Evolutionary conservation across 2,329 filamentous ascomycete species (phyloP).

Genomic region (Ophiosphaerella korrae): DNA sequence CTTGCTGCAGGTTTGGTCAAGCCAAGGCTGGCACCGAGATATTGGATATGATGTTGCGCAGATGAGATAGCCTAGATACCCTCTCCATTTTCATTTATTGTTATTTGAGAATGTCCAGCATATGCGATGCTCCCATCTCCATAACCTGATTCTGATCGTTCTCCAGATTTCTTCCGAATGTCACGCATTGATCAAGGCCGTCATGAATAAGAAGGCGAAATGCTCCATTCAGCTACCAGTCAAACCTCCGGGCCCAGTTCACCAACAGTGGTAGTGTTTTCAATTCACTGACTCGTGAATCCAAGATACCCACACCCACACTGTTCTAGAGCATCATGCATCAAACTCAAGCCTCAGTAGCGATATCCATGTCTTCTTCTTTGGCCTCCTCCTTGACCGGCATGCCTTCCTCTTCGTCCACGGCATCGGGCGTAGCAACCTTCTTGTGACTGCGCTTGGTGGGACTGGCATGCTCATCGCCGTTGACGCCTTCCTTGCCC

Average conservation of each 20-base stretch:
- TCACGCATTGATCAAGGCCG: too few relatives aligned
- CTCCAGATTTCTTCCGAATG: too few relatives aligned
- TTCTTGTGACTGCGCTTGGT: conserved; percentile 16
- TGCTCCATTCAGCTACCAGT: too few relatives aligned
- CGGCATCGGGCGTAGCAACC: background rate
- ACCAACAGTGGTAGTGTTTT: too few relatives aligned
- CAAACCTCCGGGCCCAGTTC: too few relatives aligned
- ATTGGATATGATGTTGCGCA: too few relatives aligned
- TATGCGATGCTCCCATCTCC: background rate
- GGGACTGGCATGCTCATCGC: conserved; percentile 7
- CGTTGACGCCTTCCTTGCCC: background rate
- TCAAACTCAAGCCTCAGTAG: background rate
- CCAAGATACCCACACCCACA: too few relatives aligned
- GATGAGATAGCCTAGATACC: conserved; percentile 21
- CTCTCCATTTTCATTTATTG: conserved; percentile 8
- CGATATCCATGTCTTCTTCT: background rate
- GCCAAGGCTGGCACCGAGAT: background rate
- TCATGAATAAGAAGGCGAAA: too few relatives aligned
- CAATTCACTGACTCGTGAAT: too few relatives aligned
- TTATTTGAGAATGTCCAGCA: background rate
- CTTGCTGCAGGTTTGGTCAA: background rate
- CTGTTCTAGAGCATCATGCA: background rate
- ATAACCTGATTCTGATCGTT: too few relatives aligned
- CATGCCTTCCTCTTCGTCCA: conserved; percentile 1
- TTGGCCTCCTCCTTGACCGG: conserved; percentile 5